Conservation (phyloP, 345 rosid genomes). For the Acer saccharum region DNA sequence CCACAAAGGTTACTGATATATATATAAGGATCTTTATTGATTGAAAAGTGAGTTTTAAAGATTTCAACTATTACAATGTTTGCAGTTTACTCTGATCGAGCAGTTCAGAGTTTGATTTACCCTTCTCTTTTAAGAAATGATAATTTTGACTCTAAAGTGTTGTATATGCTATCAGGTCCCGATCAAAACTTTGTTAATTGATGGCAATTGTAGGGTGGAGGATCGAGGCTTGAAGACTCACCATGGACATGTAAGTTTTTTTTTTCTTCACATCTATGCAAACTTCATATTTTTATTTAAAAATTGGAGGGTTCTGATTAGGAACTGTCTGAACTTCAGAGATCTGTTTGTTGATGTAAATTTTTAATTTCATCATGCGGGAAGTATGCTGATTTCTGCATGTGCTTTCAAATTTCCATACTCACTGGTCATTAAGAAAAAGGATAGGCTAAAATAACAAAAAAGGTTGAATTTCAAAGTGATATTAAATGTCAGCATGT, state of each 20-base stretch:
- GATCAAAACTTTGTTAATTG: conserved; percentile 90
- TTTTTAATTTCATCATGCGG: background rate
- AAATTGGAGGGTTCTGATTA: background rate
- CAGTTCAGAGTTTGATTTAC: background rate
- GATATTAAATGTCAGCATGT: background rate
- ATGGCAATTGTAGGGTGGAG: conserved; percentile 98
- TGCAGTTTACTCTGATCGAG: background rate
- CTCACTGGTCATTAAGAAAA: background rate
- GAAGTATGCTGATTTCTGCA: background rate
- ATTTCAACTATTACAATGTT: conserved; percentile 2
- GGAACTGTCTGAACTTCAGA: background rate
- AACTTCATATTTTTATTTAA: background rate
- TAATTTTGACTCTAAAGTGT: conserved; percentile 15
- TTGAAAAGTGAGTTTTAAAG: background rate
- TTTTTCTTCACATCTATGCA: background rate
- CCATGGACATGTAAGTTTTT: conserved; percentile 82
- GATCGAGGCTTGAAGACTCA: conserved; percentile 99
- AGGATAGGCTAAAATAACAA: background rate
- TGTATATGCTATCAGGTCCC: conserved; percentile 65
- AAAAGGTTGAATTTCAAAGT: background rate
- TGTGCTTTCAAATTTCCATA: background rate
- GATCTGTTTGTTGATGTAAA: background rate
- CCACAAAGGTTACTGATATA: background rate
- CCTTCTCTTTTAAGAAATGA: background rate
- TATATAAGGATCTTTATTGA: conserved; percentile 1